phyloP scores from a whole-genome alignment of 1,284 basidiomycete genomes.

The Austroboletus rostrupii region DNA sequence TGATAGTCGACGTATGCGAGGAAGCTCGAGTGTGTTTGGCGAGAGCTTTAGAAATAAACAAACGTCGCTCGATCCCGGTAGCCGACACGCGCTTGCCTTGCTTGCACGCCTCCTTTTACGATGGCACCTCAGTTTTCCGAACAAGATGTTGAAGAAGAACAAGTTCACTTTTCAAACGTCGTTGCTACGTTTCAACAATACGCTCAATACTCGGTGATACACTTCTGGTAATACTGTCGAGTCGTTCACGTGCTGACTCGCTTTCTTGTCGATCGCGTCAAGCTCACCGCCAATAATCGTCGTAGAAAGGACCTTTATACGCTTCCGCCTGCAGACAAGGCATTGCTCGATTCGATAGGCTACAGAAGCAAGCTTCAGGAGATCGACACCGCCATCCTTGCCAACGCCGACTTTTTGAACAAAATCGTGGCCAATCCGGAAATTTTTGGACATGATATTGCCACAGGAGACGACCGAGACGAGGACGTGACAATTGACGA shows the following conservation, averaged over 20 bases:
- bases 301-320: conserved; percentile 68
- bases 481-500: not conserved
- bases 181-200: conserved; percentile 66
- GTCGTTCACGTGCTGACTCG: not conserved
- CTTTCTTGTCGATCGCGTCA: not conserved
- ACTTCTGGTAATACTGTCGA: not conserved
- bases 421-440: conserved; percentile 66
- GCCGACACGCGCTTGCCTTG: not conserved
- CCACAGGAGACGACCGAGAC: conserved; percentile 14
- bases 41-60: conserved; percentile 25
- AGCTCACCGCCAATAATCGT: conserved; percentile 75
- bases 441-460: conserved; percentile 61
- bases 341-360: conserved; percentile 54
- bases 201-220: conserved; percentile 53
- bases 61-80: conserved; percentile 10
- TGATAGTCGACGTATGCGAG: conserved; percentile 4
- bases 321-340: conserved; percentile 57
- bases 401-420: conserved; percentile 65
- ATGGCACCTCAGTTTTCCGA: conserved; percentile 30
- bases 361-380: conserved; percentile 66
- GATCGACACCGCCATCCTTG: conserved; percentile 66
- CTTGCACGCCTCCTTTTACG: not conserved
- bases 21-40: conserved; percentile 21
- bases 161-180: conserved; percentile 63
- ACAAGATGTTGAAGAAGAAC: conserved; percentile 49